Base-by-base conservation (phyloP, 2,329 filamentous ascomycete genomes). In the Bipolaris oryzae region DNA sequence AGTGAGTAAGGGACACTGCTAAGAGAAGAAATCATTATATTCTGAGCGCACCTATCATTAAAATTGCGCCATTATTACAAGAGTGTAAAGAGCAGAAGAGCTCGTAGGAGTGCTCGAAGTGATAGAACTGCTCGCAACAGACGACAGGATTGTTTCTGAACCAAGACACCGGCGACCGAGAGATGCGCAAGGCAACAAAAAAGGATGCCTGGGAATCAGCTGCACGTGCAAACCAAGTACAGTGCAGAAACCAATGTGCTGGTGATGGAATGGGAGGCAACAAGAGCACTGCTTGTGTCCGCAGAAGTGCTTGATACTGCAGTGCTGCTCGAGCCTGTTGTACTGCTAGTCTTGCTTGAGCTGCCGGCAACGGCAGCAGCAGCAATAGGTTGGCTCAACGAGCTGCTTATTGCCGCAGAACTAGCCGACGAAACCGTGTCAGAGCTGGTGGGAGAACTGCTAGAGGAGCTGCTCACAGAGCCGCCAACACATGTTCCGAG, bases 311-410 rank as follows among this genome's bases (percentile, higher is more conserved):
- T 28, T 43, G 41, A 43, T 43, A 16, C 21, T 28, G 20, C 11
- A 43, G 41, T 28, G 41, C 41, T 43, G 41, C 41, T 43, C 21
- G 20, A 43, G 41, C 20, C 41, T 43, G 41, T 43, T 21, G 41
- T 43, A n/a, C 21, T 43, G 41, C 41, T 28, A 43, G 41, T 21
- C 11, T n/a, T 43, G 41, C 21, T 7, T 43, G 20, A 25, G 41
- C 41, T 43, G 13, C 41, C 3, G 20, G 21, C 21, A 28, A 43
- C 41, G 20, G 39, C 39, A 23, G 39, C 39, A 43, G 39, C 39
- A 43, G 41, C 41, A 28, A 43, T 21, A 11, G 18, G 16, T 43
- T 43, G 20, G 21, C 41, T 43, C 41, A 11, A 43, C 41, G 20
- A 28, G 18, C 41, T 43, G 21, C 41, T 28, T 43, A 9, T 43